Conservation (phyloP, 306 rosid genomes). For the Neltuma alba region DNA sequence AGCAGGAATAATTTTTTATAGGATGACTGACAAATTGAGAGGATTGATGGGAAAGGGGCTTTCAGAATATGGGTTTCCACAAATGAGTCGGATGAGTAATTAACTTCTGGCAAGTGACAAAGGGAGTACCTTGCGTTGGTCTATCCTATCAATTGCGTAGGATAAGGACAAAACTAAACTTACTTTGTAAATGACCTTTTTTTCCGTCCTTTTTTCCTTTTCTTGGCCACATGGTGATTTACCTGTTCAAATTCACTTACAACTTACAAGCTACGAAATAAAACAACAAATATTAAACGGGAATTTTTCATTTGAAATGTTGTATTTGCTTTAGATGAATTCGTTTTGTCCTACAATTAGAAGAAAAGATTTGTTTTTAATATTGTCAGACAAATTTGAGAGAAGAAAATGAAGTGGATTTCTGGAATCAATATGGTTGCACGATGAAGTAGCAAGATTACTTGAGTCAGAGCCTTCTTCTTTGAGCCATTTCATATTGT, state of each 20-base stretch:
- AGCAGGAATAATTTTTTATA: not conserved
- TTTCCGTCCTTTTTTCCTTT: not conserved
- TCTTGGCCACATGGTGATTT: not conserved
- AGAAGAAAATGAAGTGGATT: slow-evolving; percentile 7
- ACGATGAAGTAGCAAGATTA: slow-evolving; percentile 64
- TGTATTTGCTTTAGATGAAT: not conserved
- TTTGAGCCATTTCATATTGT: slow-evolving; percentile 47
- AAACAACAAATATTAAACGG: not conserved
- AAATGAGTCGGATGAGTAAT: not conserved
- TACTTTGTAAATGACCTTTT: too few relatives aligned
- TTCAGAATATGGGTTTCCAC: not conserved
- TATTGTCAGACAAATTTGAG: not conserved
- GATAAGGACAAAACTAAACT: not conserved
- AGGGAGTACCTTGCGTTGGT: not conserved
- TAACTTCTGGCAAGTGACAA: not conserved
- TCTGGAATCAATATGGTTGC: slow-evolving; percentile 24
- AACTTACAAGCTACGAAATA: not conserved
- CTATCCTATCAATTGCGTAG: not conserved
- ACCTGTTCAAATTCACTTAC: not conserved
- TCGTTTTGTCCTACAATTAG: not conserved
- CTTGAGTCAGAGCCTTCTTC: slow-evolving; percentile 62
- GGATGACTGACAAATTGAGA: not conserved
- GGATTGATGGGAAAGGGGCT: not conserved
- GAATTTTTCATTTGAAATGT: not conserved
- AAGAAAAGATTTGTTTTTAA: not conserved